Evolutionary conservation across 257 asterid genomes (phyloP).

Genomic region (Scutellaria minor): DNA sequence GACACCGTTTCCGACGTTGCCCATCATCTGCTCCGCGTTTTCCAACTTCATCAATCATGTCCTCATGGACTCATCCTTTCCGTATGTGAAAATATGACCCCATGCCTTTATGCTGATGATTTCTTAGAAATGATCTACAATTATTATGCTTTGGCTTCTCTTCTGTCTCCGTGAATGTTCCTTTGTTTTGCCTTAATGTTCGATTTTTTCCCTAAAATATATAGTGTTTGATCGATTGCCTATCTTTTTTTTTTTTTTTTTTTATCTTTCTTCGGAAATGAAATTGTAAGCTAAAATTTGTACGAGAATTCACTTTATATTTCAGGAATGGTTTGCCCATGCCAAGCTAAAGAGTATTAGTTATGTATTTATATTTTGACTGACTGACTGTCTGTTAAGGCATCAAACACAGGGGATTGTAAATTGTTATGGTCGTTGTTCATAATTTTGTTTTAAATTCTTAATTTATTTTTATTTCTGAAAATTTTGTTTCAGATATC

Average conservation of each 20-base stretch:
- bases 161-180: neutral
- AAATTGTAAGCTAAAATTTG: neutral
- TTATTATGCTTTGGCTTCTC: neutral
- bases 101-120: neutral
- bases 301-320: neutral
- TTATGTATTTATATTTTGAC: slow-evolving; percentile 14
- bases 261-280: neutral
- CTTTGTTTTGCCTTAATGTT: neutral
- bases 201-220: neutral
- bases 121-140: neutral
- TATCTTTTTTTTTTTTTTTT: neutral
- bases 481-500: slow-evolving; percentile 63
- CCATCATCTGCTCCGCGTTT: slow-evolving; percentile 60
- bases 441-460: neutral
- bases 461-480: slow-evolving; percentile 3
- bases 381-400: neutral
- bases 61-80: slow-evolving; percentile 84
- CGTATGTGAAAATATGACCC: slow-evolving; percentile 39
- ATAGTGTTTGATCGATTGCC: slow-evolving; percentile 5
- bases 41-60: slow-evolving; percentile 75
- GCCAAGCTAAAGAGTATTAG: neutral
- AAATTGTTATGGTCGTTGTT: neutral
- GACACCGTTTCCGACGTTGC: slow-evolving; percentile 63
- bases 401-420: neutral
- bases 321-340: no score